phyloP scores from a whole-genome alignment of 2,329 filamentous ascomycete species.

The Pestalotiopsis sp. region DNA sequence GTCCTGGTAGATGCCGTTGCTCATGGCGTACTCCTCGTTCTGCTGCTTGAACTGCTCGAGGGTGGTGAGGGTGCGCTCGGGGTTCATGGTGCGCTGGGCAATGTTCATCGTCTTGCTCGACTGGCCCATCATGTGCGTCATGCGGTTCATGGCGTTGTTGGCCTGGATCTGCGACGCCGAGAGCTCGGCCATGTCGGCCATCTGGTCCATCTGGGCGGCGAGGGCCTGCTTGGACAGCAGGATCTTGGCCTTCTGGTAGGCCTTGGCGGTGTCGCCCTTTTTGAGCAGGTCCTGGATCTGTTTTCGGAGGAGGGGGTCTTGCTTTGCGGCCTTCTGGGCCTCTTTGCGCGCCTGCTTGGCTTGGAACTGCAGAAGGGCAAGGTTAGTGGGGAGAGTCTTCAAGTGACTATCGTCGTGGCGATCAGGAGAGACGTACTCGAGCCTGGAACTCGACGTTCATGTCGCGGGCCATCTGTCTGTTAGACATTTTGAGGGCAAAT shows the following conservation, averaged over 20 bases:
- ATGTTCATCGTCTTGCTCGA: constrained; percentile 60
- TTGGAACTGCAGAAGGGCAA: constrained; percentile 48
- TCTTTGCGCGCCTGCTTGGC: constrained; percentile 65
- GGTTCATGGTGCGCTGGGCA: constrained; percentile 61
- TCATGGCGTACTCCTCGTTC: constrained; percentile 67
- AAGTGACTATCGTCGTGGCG: neutral
- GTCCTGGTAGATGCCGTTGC: constrained; percentile 80
- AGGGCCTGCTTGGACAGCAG: constrained; percentile 64
- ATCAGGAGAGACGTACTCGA: constrained; percentile 40
- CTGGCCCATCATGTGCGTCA: constrained; percentile 66
- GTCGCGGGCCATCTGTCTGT: constrained; percentile 60
- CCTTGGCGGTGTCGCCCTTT: constrained; percentile 65
- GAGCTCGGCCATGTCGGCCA: constrained; percentile 66
- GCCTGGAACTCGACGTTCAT: constrained; percentile 67
- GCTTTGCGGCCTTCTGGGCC: constrained; percentile 62
- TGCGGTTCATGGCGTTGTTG: constrained; percentile 67
- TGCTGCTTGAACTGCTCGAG: constrained; percentile 64
- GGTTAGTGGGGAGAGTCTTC: constrained; percentile 10
- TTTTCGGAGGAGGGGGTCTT: constrained; percentile 63
- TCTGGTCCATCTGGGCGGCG: constrained; percentile 65
- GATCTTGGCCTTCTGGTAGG: constrained; percentile 66
- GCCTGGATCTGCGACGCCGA: constrained; percentile 64
- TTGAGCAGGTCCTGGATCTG: constrained; percentile 66
- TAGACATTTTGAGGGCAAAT: constrained; percentile 49
- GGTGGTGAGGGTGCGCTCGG: constrained; percentile 62